Base-by-base conservation (phyloP, 305 asterid species). In the Fraxinus angustifolia region DNA sequence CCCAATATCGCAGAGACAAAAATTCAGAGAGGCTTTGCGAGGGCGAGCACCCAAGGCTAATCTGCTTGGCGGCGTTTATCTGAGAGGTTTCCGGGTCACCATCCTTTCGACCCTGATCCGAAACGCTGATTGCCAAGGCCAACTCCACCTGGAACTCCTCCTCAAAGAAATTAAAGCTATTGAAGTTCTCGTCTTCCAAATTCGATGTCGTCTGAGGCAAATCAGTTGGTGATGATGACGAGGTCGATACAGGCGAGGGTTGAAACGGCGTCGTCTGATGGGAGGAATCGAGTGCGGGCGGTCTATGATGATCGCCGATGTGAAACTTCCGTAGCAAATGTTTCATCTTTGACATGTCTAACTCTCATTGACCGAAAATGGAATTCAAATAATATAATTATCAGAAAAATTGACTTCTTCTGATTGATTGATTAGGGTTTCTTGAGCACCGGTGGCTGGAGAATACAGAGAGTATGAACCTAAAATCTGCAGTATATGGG, bases 261-360 rank as follows among this genome's bases (percentile, higher is more conserved):
- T 58, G 36, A 62, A 83, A 33, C 42, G 83, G 68, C 33, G 83
- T 23, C 33, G 86, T 65, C 75, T 33, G 77, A 34, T 81, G 75
- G 75, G 84, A 80, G 31, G 78, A 78, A 62, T 74, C 78, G 35
- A 50, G 78, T 40, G 30, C 30, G 10, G 73, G 17, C 14, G 78
- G 71, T 14, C 79, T 62, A 17, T 81, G 88, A 76, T 83, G 91
- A 85, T 87, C 91, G 77, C 97, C 93, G 90, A 93, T 91, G 88
- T 93, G 97, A 79, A 93, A 91, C 90, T 90, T 93, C 56, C 98
- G 90, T 82, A 93, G 91, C 78, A 93, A 85, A 90, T 93, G 95
- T 82, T 92, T 93, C 98, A 93, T 88, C 88, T 76, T 76, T 68
- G 80, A 76, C 80, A 50, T 76, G 45, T 21, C 45, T 45, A 14